Conservation (phyloP, 371 early-diverging fungal species). For the Blastocladiella emersonii region DNA sequence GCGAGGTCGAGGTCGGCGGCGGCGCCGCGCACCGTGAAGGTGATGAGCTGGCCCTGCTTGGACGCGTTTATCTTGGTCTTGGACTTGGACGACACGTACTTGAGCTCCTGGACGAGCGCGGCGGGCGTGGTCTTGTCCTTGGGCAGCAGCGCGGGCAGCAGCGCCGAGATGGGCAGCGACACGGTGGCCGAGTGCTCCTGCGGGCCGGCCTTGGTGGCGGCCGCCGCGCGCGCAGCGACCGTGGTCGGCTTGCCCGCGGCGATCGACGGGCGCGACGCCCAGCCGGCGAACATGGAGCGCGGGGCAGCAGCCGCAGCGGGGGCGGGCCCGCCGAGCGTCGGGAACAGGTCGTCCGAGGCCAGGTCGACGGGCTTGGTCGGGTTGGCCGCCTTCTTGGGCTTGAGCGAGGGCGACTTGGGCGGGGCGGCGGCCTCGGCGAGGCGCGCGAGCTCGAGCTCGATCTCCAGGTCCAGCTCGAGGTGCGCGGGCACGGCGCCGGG, state of each 20-base stretch:
- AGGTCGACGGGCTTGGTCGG: conserved; percentile 26
- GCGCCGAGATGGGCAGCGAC: not conserved
- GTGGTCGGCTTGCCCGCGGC: not conserved
- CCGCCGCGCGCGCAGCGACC: not conserved
- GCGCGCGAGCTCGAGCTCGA: not conserved
- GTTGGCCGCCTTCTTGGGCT: not conserved
- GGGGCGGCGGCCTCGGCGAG: not conserved
- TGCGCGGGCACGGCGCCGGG: not conserved
- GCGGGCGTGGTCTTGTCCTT: no score
- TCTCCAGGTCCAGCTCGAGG: not conserved
- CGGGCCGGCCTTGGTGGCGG: not conserved
- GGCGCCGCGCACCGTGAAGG: not conserved
- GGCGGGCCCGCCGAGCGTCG: conserved; percentile 44
- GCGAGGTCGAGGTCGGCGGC: not conserved
- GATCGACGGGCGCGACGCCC: conserved; percentile 9
- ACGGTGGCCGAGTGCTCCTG: not conserved
- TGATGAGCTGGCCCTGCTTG: not conserved
- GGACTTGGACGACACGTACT: not conserved
- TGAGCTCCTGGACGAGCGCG: not conserved
- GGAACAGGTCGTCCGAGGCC: conserved; percentile 52
- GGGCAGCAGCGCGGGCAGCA: not conserved
- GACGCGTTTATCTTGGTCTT: not conserved
- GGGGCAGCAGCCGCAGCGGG: conserved; percentile 26
- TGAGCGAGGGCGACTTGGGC: not conserved
- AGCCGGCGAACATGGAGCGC: conserved; percentile 19